These are phyloP conservation scores for Lasiodiplodia gonubiensis DNA, from an alignment of 2,329 filamentous ascomycete genomes.

Conservation along the genomic window DNA sequence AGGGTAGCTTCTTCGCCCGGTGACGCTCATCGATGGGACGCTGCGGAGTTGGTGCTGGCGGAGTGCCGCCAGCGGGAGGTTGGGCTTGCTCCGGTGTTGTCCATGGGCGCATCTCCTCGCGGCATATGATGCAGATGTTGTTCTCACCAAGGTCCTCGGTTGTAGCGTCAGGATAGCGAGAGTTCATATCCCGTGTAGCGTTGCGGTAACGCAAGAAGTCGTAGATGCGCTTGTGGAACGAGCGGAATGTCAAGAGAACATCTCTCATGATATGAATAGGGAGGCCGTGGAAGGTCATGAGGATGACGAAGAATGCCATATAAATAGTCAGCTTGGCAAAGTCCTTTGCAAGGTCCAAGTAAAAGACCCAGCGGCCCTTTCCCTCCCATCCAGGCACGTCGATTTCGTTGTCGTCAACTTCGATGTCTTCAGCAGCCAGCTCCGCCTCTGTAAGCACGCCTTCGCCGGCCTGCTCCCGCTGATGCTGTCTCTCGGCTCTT, in stretches of 20 bases:
- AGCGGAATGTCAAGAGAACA: constrained; percentile 89
- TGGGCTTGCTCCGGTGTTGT: constrained; percentile 48
- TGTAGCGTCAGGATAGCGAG: constrained; percentile 86
- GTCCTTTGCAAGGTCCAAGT: constrained; percentile 84
- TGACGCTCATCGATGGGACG: constrained; percentile 74
- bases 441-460: constrained; percentile 45
- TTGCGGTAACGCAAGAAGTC: constrained; percentile 90
- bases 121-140: constrained; percentile 96
- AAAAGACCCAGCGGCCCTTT: constrained; percentile 91
- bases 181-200: constrained; percentile 92
- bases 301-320: constrained; percentile 87
- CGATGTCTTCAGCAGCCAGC: constrained; percentile 63
- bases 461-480: constrained; percentile 46
- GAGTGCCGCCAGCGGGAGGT: constrained; percentile 44
- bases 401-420: constrained; percentile 90
- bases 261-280: constrained; percentile 97
- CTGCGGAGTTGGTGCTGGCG: constrained; percentile 41
- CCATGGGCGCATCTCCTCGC: constrained; percentile 93
- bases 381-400: constrained; percentile 96
- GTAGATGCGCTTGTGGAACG: constrained; percentile 86
- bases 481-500: constrained; percentile 50
- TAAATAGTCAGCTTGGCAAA: constrained; percentile 92
- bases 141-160: constrained; percentile 82
- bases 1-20: constrained; percentile 93
- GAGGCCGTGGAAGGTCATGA: constrained; percentile 91